A percentile compares a stretch with the other conserved stretches of the same genome.
phyloP scores from a whole-genome alignment of 2,329 filamentous ascomycete species.

The Xylaria sp. region DNA sequence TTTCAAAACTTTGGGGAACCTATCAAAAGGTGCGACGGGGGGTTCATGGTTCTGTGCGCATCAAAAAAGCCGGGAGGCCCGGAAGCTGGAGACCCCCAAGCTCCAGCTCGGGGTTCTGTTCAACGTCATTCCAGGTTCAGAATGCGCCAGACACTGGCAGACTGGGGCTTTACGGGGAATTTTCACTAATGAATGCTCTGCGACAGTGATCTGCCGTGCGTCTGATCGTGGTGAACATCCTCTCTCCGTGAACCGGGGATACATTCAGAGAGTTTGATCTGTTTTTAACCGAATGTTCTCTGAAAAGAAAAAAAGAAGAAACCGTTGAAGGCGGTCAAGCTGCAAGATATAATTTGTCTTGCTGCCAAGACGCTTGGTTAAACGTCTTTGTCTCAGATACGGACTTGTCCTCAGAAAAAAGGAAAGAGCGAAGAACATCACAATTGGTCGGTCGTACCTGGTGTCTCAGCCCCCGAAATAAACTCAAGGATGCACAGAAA shows the following conservation, averaged over 20 bases:
- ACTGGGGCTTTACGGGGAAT: slow-evolving; percentile 4
- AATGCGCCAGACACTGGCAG: slow-evolving; percentile 10
- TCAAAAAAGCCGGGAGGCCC: slow-evolving; percentile 16
- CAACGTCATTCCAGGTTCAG: slow-evolving; percentile 3
- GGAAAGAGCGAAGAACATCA: not conserved
- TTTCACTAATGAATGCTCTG: slow-evolving; percentile 9
- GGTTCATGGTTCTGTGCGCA: not conserved
- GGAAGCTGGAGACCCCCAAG: slow-evolving; percentile 18
- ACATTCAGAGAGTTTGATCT: not conserved
- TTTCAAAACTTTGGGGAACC: slow-evolving; percentile 27
- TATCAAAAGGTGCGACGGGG: slow-evolving; percentile 24
- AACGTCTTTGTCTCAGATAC: not conserved
- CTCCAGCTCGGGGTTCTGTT: not conserved
- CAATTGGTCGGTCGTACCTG: not conserved
- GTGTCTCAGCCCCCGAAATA: slow-evolving; percentile 9
- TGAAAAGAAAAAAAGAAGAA: too few relatives aligned
- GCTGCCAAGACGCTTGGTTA: slow-evolving; percentile 4
- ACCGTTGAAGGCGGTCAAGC: not conserved
- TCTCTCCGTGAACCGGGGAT: slow-evolving; percentile 14
- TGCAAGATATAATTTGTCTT: not conserved
- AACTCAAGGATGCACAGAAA: not conserved
- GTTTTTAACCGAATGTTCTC: not conserved
- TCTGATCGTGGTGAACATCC: slow-evolving; percentile 11
- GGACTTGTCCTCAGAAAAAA: not conserved
- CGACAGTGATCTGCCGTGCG: slow-evolving; percentile 29